A percentile compares a stretch with the other conserved stretches of the same genome.
Conservation (phyloP, 768 basidiomycete species). For the Tricholoma bakamatsutake region DNA sequence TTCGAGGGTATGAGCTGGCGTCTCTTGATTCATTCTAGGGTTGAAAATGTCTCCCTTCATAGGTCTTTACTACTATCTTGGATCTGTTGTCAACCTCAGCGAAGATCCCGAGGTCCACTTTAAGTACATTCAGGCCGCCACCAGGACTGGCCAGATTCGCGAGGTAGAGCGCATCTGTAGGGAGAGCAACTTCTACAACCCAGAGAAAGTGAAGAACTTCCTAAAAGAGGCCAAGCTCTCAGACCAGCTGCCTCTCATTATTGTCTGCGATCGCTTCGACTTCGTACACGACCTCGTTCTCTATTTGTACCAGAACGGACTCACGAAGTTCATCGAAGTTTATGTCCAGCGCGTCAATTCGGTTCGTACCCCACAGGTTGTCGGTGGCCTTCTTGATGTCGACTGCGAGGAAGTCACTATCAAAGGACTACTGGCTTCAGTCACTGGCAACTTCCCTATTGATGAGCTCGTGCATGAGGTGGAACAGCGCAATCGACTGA, state of each 20-base stretch:
- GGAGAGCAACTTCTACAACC: slow-evolving; percentile 96
- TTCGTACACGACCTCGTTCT: slow-evolving; percentile 98
- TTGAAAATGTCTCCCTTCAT: neutral
- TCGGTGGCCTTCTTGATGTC: slow-evolving; percentile 94
- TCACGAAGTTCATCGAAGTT: slow-evolving; percentile 98
- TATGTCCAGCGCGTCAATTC: slow-evolving; percentile 99
- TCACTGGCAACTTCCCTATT: slow-evolving; percentile 95
- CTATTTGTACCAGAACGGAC: slow-evolving; percentile 96
- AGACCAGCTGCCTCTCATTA: slow-evolving; percentile 97
- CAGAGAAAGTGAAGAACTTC: slow-evolving; percentile 99
- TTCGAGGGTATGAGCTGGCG: slow-evolving; percentile 65
- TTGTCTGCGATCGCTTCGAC: slow-evolving; percentile 99
- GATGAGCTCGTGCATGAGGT: slow-evolving; percentile 98
- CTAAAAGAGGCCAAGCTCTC: slow-evolving; percentile 95
- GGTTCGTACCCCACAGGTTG: slow-evolving; percentile 91
- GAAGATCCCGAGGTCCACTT: slow-evolving; percentile 97
- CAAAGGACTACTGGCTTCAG: slow-evolving; percentile 89
- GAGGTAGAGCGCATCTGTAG: slow-evolving; percentile 99
- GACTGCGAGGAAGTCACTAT: slow-evolving; percentile 96
- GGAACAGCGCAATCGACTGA: slow-evolving; percentile 91
- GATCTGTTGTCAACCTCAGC: slow-evolving; percentile 94
- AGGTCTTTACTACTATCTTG: slow-evolving; percentile 98
- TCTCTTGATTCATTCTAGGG: neutral
- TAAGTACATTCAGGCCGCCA: slow-evolving; percentile 99
- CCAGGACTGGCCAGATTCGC: slow-evolving; percentile 95